Evolutionary conservation across 2,329 filamentous ascomycete species (phyloP), one percentile per base, ranked within the genome.

Genomic region (Ceratocystis albifundus): DNA sequence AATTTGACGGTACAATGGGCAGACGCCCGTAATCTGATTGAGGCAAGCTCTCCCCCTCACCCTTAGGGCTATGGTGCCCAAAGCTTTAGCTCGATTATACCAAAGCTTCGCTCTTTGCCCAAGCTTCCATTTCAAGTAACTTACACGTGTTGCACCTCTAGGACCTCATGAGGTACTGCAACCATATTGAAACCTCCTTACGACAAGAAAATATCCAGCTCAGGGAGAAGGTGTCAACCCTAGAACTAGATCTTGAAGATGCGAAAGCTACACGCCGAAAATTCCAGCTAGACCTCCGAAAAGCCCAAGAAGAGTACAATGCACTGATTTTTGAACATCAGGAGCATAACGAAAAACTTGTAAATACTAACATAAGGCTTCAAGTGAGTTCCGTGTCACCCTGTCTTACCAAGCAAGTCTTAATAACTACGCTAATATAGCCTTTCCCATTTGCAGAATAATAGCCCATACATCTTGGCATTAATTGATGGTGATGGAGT

Each of bases 401-500:
- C 20, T 48, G 20, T 20, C 25, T 5, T 15, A 22, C 30, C 30
- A 41, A 41, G 36, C 10, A 41, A 15, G 36, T 41, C 36, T 41
- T 12, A 10, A 20, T 41, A 32, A 59, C 17, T 41, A 32, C 46
- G 30, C 50, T 55, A 8, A 36, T 17, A n/a, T 64, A 22, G 20
- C 5, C n/a, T 45, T 46, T 64, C 20, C 25, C 22, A 25, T 64
- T 64, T 69, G 61, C 70, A 84, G 80, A 79, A 77, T 67, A 32
- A 53, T 62, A 85, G 85, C 73, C 78, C 80, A 50, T 87, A 87
- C 72, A 77, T 86, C 71, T 74, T 83, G 69, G 78, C 85, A 48
- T 72, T 86, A 70, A 80, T 88, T 70, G 85, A 87, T 72, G 85
- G 84, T 46, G 81, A 88, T 72, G 82, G 83, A 57, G 77, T 86